phyloP scores from a whole-genome alignment of 352 stramenopile species.

The Globisporangium sylvaticum region DNA sequence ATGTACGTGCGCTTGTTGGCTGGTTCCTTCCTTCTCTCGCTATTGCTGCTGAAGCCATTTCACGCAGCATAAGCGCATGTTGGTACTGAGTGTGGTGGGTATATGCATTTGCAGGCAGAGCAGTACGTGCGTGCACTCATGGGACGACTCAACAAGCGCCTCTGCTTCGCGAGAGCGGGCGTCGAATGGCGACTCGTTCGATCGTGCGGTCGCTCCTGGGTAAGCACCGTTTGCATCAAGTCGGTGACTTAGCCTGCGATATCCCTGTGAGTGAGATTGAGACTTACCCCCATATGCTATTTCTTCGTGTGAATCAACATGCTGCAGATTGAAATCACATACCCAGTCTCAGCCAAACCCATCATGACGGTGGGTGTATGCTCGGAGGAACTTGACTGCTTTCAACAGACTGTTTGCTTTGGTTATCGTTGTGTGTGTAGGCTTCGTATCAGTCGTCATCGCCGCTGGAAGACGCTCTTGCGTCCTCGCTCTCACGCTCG shows the following conservation, averaged over 20 bases:
- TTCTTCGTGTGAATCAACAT: background rate
- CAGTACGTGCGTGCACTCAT: slow-evolving; percentile 63
- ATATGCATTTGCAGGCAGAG: slow-evolving; percentile 36
- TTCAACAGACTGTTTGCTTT: background rate
- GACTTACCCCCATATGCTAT: too few species aligned
- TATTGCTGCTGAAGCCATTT: background rate
- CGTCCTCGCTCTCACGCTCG: background rate
- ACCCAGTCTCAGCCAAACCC: slow-evolving; percentile 31
- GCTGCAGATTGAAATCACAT: slow-evolving; percentile 58
- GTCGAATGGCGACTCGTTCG: slow-evolving; percentile 62
- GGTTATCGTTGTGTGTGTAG: background rate
- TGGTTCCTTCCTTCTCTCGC: background rate
- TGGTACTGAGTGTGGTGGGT: background rate
- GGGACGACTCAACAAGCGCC: slow-evolving; percentile 52
- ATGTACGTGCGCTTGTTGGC: slow-evolving; percentile 34
- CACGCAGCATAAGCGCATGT: too few species aligned
- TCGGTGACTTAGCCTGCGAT: background rate
- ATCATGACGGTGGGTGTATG: background rate
- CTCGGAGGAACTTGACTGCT: background rate
- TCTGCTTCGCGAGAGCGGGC: slow-evolving; percentile 49
- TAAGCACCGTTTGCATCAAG: slow-evolving; percentile 9
- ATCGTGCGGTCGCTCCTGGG: slow-evolving; percentile 57
- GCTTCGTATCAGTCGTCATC: slow-evolving; percentile 6
- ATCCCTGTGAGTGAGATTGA: background rate
- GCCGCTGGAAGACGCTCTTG: slow-evolving; percentile 1